Percentiles rank a stretch among this genome's conserved stretches.
These are phyloP conservation scores for Fomitopsis palustris DNA, from an alignment of 1,284 basidiomycete species.

Conservation along the genomic window DNA sequence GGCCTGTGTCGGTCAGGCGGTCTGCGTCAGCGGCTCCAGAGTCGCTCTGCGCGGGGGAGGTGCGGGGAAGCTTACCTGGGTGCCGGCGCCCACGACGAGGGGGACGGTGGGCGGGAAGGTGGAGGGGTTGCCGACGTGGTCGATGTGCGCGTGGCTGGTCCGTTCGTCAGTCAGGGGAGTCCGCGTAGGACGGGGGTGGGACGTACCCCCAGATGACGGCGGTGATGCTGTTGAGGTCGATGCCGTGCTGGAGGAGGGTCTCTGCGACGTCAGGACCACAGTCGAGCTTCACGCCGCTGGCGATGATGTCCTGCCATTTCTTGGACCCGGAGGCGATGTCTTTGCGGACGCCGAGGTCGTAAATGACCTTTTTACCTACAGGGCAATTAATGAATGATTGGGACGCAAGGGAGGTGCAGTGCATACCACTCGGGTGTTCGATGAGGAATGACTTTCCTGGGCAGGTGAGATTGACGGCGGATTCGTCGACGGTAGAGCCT, in stretches of 20 bases:
- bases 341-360: background rate
- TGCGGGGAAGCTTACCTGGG: background rate
- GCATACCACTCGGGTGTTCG: background rate
- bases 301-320: background rate
- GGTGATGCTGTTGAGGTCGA: background rate
- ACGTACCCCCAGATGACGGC: background rate
- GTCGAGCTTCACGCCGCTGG: background rate
- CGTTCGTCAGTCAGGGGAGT: background rate
- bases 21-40: background rate
- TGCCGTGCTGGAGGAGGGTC: background rate
- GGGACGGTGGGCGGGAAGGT: background rate
- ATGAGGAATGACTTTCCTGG: background rate
- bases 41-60: background rate
- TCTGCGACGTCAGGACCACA: background rate
- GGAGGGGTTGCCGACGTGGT: background rate
- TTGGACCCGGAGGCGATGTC: background rate
- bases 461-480: background rate
- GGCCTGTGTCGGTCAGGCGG: background rate
- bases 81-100: background rate
- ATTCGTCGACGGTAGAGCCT: background rate
- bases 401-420: background rate
- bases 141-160: background rate
- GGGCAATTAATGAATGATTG: background rate
- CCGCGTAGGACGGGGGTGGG: too few species aligned
- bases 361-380: background rate